These are phyloP conservation scores for Leersia perrieri DNA, from an alignment of 176 grass and related monocot genomes.

Conservation along the genomic window DNA sequence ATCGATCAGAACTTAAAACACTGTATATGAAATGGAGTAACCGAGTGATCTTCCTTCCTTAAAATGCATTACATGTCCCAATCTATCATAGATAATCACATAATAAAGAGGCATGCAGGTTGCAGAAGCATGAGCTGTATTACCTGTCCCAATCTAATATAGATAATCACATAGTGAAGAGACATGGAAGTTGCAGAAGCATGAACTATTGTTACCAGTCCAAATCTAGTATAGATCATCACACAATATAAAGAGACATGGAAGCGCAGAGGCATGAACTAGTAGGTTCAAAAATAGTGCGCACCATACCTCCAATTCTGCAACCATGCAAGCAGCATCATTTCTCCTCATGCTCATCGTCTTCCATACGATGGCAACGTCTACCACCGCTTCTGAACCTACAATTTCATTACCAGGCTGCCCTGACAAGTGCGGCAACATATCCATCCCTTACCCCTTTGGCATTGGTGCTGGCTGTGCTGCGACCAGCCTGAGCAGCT, in stretches of 20 bases:
- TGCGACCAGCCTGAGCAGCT: not conserved
- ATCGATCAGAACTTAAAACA: not conserved
- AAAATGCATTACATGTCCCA: not conserved
- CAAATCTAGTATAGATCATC: not conserved
- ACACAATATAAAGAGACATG: not conserved
- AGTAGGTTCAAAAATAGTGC: not conserved
- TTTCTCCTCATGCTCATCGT: not conserved
- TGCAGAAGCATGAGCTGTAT: not conserved
- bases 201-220: not conserved
- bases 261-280: not conserved
- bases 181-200: not conserved
- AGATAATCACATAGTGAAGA: not conserved
- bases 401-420: constrained; percentile 18
- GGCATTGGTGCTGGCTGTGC: constrained; percentile 18
- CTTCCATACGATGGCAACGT: not conserved
- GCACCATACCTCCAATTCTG: not conserved
- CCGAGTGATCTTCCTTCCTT: not conserved
- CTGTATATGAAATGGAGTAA: not conserved
- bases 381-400: not conserved
- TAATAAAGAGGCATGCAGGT: not conserved
- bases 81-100: not conserved
- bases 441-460: constrained; percentile 40
- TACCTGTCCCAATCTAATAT: not conserved
- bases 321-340: constrained; percentile 22
- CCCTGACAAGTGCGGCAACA: constrained; percentile 18